phyloP scores from a whole-genome alignment of 306 rosid genomes.

The Fragaria vesca region DNA sequence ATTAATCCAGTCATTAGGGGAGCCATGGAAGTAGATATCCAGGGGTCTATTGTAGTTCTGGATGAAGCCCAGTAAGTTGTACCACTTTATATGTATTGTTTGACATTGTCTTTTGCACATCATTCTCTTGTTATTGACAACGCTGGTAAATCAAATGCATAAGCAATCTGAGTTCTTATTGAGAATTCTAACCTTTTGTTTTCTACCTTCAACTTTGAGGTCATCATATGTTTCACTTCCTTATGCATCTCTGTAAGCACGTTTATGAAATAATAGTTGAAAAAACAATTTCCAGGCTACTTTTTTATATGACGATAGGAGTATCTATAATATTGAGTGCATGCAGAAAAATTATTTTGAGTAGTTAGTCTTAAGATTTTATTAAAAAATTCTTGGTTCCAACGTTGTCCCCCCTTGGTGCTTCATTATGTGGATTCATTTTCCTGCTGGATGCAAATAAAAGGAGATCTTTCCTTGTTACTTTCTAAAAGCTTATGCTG shows the following conservation, averaged over 20 bases:
- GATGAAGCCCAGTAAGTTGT: constrained; percentile 91
- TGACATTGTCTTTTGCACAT: background rate
- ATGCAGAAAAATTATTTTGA: background rate
- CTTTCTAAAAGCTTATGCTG: background rate
- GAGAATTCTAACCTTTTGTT: background rate
- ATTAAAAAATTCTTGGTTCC: background rate
- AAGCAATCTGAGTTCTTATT: background rate
- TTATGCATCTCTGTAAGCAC: background rate
- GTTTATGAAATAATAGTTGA: background rate
- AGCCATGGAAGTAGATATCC: constrained; percentile 91
- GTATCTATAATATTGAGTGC: background rate
- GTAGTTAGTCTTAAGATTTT: background rate
- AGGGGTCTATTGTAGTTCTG: constrained; percentile 75
- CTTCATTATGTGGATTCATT: background rate
- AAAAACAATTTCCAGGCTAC: background rate
- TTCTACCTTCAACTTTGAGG: background rate
- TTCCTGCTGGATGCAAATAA: background rate
- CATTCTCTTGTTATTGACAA: background rate
- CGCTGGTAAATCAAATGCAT: background rate
- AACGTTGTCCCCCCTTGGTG: background rate
- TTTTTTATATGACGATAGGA: background rate
- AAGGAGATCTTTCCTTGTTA: background rate
- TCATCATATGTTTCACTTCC: background rate
- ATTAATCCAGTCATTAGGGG: constrained; percentile 88
- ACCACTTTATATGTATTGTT: background rate